These are phyloP conservation scores for Ophiostoma sp. DNA, from an alignment of 2,329 filamentous ascomycete genomes.

Conservation along the genomic window DNA sequence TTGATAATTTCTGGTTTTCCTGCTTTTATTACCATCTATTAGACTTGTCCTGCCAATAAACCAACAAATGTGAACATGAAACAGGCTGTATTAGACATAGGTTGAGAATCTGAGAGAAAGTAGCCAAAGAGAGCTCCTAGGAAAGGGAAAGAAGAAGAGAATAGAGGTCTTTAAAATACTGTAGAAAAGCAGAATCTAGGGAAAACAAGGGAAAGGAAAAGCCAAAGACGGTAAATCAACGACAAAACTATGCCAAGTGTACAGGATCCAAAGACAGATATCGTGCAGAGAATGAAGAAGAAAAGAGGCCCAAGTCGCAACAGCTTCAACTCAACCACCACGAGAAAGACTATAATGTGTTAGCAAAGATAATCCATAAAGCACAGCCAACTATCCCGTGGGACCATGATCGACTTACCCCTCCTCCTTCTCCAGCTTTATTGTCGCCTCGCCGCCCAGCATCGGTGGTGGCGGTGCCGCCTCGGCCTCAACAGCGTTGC, in stretches of 20 bases:
- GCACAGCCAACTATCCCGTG: no score
- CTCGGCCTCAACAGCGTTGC: constrained; percentile 25
- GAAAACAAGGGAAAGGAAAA: neutral
- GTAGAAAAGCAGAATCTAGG: neutral
- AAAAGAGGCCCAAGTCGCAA: neutral
- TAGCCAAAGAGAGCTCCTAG: neutral
- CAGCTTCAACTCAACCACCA: constrained; percentile 4
- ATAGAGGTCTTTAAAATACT: neutral
- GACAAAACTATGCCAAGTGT: neutral
- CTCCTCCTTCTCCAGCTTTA: constrained; percentile 32
- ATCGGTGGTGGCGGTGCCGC: neutral
- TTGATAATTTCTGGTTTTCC: no score
- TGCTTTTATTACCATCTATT: no score
- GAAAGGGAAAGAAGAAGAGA: neutral
- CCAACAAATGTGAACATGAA: neutral
- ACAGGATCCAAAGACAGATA: neutral
- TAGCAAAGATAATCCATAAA: neutral
- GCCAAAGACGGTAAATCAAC: neutral
- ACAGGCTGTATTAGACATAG: neutral
- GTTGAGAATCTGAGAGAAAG: neutral
- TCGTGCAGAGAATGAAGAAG: neutral
- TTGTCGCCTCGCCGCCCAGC: neutral
- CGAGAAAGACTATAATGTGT: constrained; percentile 19
- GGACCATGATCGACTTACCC: constrained; percentile 30
- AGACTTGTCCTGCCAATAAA: no score